Evolutionary conservation across 371 early-diverging fungal species (phyloP).

Genomic region (Circinella umbellata): DNA sequence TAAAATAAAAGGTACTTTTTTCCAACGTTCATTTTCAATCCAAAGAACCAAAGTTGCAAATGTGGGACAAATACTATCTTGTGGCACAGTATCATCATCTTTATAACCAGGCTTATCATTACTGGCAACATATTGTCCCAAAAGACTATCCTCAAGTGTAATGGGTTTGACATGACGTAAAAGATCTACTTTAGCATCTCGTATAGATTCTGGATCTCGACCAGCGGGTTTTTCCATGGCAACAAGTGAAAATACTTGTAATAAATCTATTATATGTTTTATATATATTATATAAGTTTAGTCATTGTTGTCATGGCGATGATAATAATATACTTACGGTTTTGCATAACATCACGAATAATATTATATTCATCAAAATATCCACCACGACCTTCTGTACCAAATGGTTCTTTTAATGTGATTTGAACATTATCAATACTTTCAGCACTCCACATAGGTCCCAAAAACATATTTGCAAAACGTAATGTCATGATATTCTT

Average conservation of each 20-base stretch:
- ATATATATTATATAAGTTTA: too few relatives aligned
- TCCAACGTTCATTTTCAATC: slow-evolving; percentile 96
- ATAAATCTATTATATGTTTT: slow-evolving; percentile 56
- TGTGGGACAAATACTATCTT: slow-evolving; percentile 86
- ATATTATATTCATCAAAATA: slow-evolving; percentile 99
- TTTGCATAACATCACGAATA: slow-evolving; percentile 99
- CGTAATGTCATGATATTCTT: slow-evolving; percentile 94
- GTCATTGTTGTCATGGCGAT: too few relatives aligned
- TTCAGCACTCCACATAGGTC: slow-evolving; percentile 87
- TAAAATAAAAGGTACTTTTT: slow-evolving; percentile 95
- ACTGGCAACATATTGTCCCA: slow-evolving; percentile 91
- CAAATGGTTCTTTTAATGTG: slow-evolving; percentile 97
- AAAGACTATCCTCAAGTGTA: slow-evolving; percentile 73
- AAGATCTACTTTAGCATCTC: slow-evolving; percentile 92
- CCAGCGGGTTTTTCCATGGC: slow-evolving; percentile 92
- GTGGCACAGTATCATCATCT: slow-evolving; percentile 87
- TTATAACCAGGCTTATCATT: slow-evolving; percentile 85
- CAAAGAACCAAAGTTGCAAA: slow-evolving; percentile 88
- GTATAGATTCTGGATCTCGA: slow-evolving; percentile 87
- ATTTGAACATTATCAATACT: slow-evolving; percentile 94
- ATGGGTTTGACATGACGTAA: slow-evolving; percentile 83
- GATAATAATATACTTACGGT: slow-evolving; percentile 61
- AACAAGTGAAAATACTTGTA: slow-evolving; percentile 90
- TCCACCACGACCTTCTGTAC: slow-evolving; percentile 97
- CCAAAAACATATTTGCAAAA: slow-evolving; percentile 93